These are phyloP conservation scores for Cryphonectria nitschkei DNA, from an alignment of 2,329 filamentous ascomycete genomes.

Conservation along the genomic window DNA sequence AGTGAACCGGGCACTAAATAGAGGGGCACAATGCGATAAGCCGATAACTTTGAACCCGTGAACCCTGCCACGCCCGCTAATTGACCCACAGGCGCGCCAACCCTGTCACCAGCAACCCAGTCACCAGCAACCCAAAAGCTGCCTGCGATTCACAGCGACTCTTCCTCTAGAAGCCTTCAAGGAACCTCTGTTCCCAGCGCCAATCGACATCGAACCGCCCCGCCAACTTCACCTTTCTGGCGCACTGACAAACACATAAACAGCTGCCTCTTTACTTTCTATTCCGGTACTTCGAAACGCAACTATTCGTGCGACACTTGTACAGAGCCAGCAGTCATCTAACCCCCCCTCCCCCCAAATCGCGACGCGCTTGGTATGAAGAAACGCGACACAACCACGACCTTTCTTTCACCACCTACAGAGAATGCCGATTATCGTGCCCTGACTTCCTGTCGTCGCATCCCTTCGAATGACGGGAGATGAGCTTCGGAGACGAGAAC, in stretches of 20 bases:
- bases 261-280: not conserved
- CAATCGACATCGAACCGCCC: not conserved
- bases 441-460: conserved; percentile 21
- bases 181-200: not conserved
- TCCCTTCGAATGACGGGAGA: conserved; percentile 18
- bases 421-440: conserved; percentile 20
- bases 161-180: not conserved
- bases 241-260: not conserved
- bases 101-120: not conserved
- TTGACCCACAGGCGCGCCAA: not conserved
- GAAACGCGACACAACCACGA: conserved; percentile 19
- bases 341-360: not conserved
- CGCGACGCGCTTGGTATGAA: conserved; percentile 29
- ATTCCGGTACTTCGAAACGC: not conserved
- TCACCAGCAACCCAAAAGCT: conserved; percentile 3
- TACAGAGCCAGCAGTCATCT: not conserved
- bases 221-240: not conserved
- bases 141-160: not conserved
- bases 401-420: conserved; percentile 13
- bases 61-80: not conserved
- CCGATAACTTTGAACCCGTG: conserved; percentile 3
- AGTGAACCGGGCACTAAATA: not conserved
- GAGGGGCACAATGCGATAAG: not conserved
- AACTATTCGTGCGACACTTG: not conserved
- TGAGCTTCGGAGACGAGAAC: conserved; percentile 35